phyloP scores from a whole-genome alignment of 2,329 filamentous ascomycete genomes.

The Cercospora sp. region DNA sequence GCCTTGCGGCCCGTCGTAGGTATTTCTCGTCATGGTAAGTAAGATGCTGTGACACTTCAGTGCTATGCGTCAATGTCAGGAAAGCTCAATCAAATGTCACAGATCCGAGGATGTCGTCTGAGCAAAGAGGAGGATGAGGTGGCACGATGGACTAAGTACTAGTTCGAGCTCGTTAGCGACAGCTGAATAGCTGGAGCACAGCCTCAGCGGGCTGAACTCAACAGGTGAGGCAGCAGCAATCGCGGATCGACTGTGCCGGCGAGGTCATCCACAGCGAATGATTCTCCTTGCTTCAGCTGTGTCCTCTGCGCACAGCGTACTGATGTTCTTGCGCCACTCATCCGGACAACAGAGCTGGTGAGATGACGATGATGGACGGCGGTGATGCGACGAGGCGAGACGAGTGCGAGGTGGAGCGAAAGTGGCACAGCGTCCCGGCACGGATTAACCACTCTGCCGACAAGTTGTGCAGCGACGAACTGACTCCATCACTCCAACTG shows the following conservation, averaged over 20 bases:
- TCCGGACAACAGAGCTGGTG: neutral
- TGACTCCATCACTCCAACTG: neutral
- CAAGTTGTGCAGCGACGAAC: neutral
- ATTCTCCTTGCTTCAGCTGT: neutral
- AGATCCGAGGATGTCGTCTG: neutral
- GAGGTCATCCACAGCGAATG: neutral
- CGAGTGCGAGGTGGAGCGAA: neutral
- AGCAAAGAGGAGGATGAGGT: neutral
- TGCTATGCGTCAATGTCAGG: neutral
- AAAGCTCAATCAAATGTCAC: neutral
- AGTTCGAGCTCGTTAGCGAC: neutral
- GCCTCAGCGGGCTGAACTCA: slow-evolving; percentile 54
- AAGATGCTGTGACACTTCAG: neutral
- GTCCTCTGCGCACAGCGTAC: neutral
- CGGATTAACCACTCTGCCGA: neutral
- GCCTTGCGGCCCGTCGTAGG: slow-evolving; percentile 20
- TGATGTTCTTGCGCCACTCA: neutral
- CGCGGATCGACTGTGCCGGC: slow-evolving; percentile 5
- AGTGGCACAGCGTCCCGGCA: neutral
- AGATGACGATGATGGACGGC: neutral
- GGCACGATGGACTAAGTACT: slow-evolving; percentile 1
- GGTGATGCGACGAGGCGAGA: neutral
- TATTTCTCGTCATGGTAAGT: slow-evolving; percentile 23
- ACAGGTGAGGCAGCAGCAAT: slow-evolving; percentile 43
- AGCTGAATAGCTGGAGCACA: slow-evolving; percentile 21